Conservation (phyloP, 345 rosid species). For the Euphorbia lathyris region DNA sequence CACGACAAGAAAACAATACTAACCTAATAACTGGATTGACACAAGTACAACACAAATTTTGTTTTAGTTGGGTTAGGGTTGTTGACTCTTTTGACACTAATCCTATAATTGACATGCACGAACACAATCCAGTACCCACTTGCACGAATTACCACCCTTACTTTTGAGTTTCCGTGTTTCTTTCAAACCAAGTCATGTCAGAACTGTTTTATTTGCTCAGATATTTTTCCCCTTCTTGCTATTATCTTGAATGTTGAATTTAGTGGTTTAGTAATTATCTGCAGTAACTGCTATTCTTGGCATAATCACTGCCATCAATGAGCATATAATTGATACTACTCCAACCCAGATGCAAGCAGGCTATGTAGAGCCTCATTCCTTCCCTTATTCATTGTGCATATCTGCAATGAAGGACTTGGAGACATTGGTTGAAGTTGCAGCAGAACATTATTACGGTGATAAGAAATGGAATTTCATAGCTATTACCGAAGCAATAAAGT, state of each 20-base stretch:
- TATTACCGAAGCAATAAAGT: slow-evolving; percentile 75
- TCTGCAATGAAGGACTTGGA: slow-evolving; percentile 81
- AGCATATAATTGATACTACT: slow-evolving; percentile 73
- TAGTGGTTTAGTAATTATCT: slow-evolving; percentile 30
- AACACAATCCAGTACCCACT: too few relatives aligned
- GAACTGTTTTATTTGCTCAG: background rate
- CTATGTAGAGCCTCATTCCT: slow-evolving; percentile 38
- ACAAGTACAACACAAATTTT: too few relatives aligned
- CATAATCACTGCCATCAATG: slow-evolving; percentile 73
- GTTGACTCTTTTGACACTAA: too few relatives aligned
- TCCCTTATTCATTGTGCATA: slow-evolving; percentile 72
- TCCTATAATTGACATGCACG: too few relatives aligned
- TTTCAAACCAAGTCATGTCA: background rate
- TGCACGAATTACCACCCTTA: too few relatives aligned
- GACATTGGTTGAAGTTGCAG: slow-evolving; percentile 83
- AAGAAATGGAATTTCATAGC: slow-evolving; percentile 90
- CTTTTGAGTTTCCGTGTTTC: background rate
- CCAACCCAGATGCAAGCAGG: slow-evolving; percentile 40
- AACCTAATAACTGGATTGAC: too few relatives aligned
- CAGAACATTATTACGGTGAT: slow-evolving; percentile 73
- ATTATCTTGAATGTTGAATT: slow-evolving; percentile 8
- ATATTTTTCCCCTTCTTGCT: background rate
- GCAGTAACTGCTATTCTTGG: slow-evolving; percentile 87
- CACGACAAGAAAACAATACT: too few relatives aligned
- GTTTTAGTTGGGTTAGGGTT: too few relatives aligned